phyloP scores from a whole-genome alignment of 2,329 filamentous ascomycete genomes.

The Ascosphaera acerosa region DNA sequence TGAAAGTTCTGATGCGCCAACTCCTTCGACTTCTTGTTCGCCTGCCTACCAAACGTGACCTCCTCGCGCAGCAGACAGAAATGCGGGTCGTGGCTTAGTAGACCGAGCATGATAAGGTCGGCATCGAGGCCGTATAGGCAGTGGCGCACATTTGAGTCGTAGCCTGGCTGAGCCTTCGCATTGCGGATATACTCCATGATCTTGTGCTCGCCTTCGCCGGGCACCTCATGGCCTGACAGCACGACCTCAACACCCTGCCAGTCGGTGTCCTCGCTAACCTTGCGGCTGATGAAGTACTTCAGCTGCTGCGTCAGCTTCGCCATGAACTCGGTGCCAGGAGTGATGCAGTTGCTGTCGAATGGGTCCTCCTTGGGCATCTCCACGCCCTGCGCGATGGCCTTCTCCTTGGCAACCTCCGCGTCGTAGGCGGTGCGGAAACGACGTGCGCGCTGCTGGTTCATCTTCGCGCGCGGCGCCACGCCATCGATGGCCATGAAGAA shows the following conservation, averaged over 20 bases:
- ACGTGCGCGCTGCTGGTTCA: slow-evolving; percentile 95
- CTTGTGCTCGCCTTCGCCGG: slow-evolving; percentile 96
- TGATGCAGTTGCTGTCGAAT: slow-evolving; percentile 98
- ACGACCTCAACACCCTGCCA: slow-evolving; percentile 96
- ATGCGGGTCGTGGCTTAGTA: slow-evolving; percentile 92
- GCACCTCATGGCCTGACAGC: slow-evolving; percentile 89
- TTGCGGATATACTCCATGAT: slow-evolving; percentile 99
- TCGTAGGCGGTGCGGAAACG: slow-evolving; percentile 89
- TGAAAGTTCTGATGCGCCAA: slow-evolving; percentile 98
- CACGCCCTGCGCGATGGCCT: slow-evolving; percentile 67
- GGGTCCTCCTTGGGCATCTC: slow-evolving; percentile 87
- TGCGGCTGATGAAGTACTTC: slow-evolving; percentile 98
- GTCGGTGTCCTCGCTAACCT: slow-evolving; percentile 85
- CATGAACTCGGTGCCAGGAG: slow-evolving; percentile 92
- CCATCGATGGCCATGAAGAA: slow-evolving; percentile 99
- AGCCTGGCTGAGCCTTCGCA: slow-evolving; percentile 80
- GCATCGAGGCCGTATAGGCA: slow-evolving; percentile 94
- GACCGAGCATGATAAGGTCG: slow-evolving; percentile 92
- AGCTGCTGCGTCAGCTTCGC: slow-evolving; percentile 80
- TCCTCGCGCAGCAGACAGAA: slow-evolving; percentile 94
- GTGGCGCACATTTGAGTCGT: slow-evolving; percentile 81
- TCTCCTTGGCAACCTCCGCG: slow-evolving; percentile 68
- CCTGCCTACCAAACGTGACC: slow-evolving; percentile 82
- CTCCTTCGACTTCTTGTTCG: slow-evolving; percentile 76
- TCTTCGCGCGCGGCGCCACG: slow-evolving; percentile 91